phyloP scores from a whole-genome alignment of 2,329 filamentous ascomycete species.

The Alternaria alternata region DNA sequence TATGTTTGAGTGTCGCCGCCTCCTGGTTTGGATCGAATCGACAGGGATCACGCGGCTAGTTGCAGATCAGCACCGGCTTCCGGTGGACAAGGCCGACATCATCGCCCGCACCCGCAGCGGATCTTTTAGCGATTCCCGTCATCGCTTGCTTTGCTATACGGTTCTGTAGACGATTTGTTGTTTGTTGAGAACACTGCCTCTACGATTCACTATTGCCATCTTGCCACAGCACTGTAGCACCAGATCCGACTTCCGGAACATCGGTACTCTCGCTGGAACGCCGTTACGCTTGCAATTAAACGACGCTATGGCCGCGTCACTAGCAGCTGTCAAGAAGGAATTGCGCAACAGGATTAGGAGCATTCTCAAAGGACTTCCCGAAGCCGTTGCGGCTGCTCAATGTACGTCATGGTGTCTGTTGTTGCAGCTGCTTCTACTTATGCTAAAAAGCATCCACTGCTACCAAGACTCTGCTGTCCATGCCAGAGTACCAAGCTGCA shows the following conservation, averaged over 20 bases:
- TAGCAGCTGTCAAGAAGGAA: constrained; percentile 77
- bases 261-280: constrained; percentile 19
- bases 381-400: constrained; percentile 71
- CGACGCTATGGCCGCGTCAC: constrained; percentile 54
- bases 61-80: constrained; percentile 40
- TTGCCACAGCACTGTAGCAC: background rate
- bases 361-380: constrained; percentile 67
- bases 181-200: too few relatives aligned
- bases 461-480: constrained; percentile 69
- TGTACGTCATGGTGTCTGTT: constrained; percentile 65
- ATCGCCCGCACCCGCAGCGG: constrained; percentile 24
- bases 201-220: background rate
- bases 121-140: constrained; percentile 13
- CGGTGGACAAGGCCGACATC: constrained; percentile 19
- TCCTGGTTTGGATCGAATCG: constrained; percentile 23
- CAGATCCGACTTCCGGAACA: background rate
- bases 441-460: constrained; percentile 66
- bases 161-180: background rate
- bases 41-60: constrained; percentile 36
- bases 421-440: constrained; percentile 20
- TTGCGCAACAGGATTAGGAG: constrained; percentile 75
- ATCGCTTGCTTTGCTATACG: background rate
- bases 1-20: constrained; percentile 24
- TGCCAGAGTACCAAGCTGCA: constrained; percentile 79
- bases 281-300: constrained; percentile 19